Base-by-base conservation (phyloP, 306 rosid genomes). In the Gastrolobium bilobum region DNA sequence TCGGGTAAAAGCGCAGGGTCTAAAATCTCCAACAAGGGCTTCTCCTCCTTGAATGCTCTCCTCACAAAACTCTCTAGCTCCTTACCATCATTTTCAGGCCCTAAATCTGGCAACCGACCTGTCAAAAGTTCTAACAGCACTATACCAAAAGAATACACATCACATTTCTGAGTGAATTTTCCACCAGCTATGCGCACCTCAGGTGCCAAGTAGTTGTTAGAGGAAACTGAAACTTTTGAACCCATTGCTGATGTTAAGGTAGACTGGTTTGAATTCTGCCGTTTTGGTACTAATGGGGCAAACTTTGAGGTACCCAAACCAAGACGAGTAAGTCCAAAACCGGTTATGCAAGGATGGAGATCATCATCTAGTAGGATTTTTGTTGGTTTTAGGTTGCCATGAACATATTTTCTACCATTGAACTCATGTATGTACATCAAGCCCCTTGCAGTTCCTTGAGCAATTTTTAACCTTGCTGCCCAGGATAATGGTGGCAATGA, bases 161-260 rank as follows among this genome's bases (percentile, higher is more conserved):
- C 94, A 31, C 93, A 88, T 86, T 91, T 93, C 80, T 88, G 93
- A n/a, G 92, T 85, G 84, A 84, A 86, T 81, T 88, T 93, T 72
- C 86, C 86, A 66, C 93, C 84, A 44, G 81, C 62, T 3, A 76
- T 78, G 48, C 87, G 82, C 60, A 75, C 87, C 83, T 91, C 98
- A 0, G 94, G 98, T 0, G 97, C 94, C 82, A 83, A 13, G 89
- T 88, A 88, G 56, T 59, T 58, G n/a, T 72, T 80, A 7, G 87
- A 89, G 43, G 86, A 82, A 56, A 63, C 68, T 65, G 87, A 69
- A 68, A 82, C 75, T 75, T 72, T 85, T 68, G 87, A 77, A 69
- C 83, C 80, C 65, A 65, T 79, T 57, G 68, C 53, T 34, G 90
- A 76, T 69, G 79, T 59, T n/a, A 62, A 50, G 38, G 69, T 61